Evolutionary conservation across 371 early-diverging fungal genomes (phyloP).

Genomic region (Blastocladiella emersonii): DNA sequence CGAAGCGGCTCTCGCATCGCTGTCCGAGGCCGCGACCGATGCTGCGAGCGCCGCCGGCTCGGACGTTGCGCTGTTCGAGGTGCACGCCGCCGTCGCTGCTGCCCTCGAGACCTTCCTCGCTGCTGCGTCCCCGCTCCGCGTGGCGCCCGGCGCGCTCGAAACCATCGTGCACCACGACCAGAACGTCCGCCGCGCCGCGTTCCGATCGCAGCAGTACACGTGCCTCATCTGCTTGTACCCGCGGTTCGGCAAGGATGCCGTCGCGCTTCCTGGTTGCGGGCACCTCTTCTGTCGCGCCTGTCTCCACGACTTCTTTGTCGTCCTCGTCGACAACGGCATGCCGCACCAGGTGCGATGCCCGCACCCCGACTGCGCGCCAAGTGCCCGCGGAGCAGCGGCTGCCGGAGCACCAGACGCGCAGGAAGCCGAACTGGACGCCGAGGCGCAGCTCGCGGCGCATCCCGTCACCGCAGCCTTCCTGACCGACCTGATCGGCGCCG

Average conservation of each 20-base stretch:
- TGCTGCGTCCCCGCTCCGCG: no score
- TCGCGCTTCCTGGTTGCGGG: slow-evolving; percentile 16
- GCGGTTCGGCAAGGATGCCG: slow-evolving; percentile 16
- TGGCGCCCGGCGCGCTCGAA: background rate
- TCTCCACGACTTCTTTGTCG: slow-evolving; percentile 17
- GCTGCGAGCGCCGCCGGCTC: no score
- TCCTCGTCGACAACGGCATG: slow-evolving; percentile 22
- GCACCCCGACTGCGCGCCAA: slow-evolving; percentile 12
- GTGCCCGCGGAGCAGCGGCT: background rate
- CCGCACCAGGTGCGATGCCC: slow-evolving; percentile 19
- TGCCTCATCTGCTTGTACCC: slow-evolving; percentile 28
- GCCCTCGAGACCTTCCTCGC: background rate
- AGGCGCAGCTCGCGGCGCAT: background rate
- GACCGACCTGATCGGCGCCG: background rate
- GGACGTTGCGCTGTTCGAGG: background rate
- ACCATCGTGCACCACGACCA: slow-evolving; percentile 6
- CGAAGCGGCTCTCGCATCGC: background rate
- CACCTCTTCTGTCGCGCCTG: slow-evolving; percentile 27
- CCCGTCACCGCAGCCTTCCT: background rate
- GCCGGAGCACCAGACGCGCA: background rate
- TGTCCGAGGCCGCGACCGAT: slow-evolving; percentile 12
- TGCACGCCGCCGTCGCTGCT: slow-evolving; percentile 12
- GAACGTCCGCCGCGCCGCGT: slow-evolving; percentile 5
- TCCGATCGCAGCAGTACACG: slow-evolving; percentile 10
- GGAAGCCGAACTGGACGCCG: background rate